phyloP scores from a whole-genome alignment of 306 rosid species.

The Trifolium dubium region DNA sequence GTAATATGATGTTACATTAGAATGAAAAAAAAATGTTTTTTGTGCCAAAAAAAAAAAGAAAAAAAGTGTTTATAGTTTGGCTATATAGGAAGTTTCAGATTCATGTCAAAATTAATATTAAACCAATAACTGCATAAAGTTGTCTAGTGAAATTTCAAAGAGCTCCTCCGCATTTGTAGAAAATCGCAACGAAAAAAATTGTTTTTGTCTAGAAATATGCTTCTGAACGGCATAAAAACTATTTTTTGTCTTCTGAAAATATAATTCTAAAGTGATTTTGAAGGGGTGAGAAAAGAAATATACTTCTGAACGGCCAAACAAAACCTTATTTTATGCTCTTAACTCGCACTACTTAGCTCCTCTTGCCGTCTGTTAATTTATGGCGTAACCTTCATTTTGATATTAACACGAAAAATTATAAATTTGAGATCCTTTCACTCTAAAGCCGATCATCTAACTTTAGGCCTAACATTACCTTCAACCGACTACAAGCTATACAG shows the following conservation, averaged over 20 bases:
- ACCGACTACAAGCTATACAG: neutral
- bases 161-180: neutral
- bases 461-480: neutral
- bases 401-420: neutral
- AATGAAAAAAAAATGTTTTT: neutral
- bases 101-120: slow-evolving; percentile 26
- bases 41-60: no score
- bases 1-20: slow-evolving; percentile 13
- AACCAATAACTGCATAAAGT: neutral
- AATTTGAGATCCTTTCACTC: neutral
- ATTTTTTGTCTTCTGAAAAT: no score
- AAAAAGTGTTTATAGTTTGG: neutral
- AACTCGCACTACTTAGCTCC: neutral
- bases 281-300: no score
- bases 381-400: neutral
- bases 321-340: neutral
- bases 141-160: neutral
- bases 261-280: neutral
- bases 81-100: slow-evolving; percentile 1
- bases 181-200: no score
- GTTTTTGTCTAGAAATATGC: no score
- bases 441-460: neutral
- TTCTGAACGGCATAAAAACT: no score
- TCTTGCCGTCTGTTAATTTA: neutral
- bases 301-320: neutral